Evolutionary conservation across 1,284 basidiomycete genomes (phyloP), one percentile per base, ranked within the genome.

Genomic region (Boletus mariae): DNA sequence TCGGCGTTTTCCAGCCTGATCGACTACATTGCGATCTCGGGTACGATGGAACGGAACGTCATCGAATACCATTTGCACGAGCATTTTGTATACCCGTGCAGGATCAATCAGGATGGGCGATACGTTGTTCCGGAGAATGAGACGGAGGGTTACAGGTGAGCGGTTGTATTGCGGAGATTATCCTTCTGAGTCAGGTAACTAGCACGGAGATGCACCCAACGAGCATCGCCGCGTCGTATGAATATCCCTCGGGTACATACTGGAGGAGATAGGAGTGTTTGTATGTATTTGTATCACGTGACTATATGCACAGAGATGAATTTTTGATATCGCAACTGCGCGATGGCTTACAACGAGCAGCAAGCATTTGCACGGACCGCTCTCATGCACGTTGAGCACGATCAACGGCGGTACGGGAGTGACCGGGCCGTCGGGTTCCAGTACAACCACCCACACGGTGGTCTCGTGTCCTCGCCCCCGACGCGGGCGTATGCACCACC

Each of bases 21-120:
- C 70, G 94, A 97, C 75, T 96, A 94, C 72, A 90, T 96, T 63
- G 84, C 83, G 56, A 78, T 97, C 50, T 93, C 92, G 8, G 94
- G 92, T 3, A 80, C 83, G 38, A 94, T 94, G 86, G 92, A 95
- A 63, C 82, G 88, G 56, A 96, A 97, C 68, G 94, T 96, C 5
- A 83, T 98, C 50, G 94, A 90, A 69, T 89, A 83, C 71, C 94
- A 96, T 69, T 73, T 96, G 47, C 93, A 98, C 71, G 92, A 96
- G 61, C 90, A 96, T 72, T 98, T 96, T 74, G 74, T 87, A 51
- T 84, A 86, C 61, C 92, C 92, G 2, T 91, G 91, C 63, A 91
- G 41, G 17, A 20, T 20, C 17, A 20, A 20, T 20, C 17, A 1
- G 17, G 17, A 20, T 20, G 17, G 17, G 17, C 17, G 17, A 20